Evolutionary conservation across 2,329 filamentous ascomycete genomes (phyloP).

Genomic region (Ophiostoma pallidulum): DNA sequence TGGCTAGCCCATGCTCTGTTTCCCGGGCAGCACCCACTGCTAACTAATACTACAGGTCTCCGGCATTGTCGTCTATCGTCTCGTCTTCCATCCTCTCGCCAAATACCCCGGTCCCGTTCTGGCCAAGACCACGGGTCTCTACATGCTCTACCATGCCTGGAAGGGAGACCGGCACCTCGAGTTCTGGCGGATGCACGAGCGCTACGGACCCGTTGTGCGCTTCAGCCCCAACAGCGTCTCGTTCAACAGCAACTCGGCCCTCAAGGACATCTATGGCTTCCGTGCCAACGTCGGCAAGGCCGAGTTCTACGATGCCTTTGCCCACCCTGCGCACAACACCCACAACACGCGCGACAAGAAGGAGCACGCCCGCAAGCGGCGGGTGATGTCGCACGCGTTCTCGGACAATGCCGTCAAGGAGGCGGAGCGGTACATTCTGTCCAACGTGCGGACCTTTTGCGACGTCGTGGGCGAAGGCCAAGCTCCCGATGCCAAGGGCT

Average conservation of each 20-base stretch:
- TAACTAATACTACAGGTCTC: neutral
- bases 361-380: conserved; percentile 59
- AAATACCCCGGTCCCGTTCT: conserved; percentile 56
- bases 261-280: conserved; percentile 59
- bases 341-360: conserved; percentile 62
- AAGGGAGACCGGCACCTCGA: conserved; percentile 66
- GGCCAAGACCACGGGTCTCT: conserved; percentile 53
- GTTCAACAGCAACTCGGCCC: conserved; percentile 61
- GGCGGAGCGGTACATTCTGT: conserved; percentile 58
- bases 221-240: conserved; percentile 70
- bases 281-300: conserved; percentile 56
- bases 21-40: neutral
- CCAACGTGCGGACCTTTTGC: conserved; percentile 59
- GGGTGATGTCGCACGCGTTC: conserved; percentile 64
- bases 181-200: conserved; percentile 59
- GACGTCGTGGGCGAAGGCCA: conserved; percentile 40
- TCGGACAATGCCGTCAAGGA: conserved; percentile 55
- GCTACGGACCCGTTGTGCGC: conserved; percentile 65
- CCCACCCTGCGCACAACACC: conserved; percentile 61
- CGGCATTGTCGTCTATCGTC: conserved; percentile 40
- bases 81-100: conserved; percentile 55
- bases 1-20: too few species aligned
- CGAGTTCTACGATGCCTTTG: conserved; percentile 65
- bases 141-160: conserved; percentile 64
- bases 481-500: conserved; percentile 42